phyloP scores from a whole-genome alignment of 2,329 filamentous ascomycete species.

The Colletotrichum sp. region DNA sequence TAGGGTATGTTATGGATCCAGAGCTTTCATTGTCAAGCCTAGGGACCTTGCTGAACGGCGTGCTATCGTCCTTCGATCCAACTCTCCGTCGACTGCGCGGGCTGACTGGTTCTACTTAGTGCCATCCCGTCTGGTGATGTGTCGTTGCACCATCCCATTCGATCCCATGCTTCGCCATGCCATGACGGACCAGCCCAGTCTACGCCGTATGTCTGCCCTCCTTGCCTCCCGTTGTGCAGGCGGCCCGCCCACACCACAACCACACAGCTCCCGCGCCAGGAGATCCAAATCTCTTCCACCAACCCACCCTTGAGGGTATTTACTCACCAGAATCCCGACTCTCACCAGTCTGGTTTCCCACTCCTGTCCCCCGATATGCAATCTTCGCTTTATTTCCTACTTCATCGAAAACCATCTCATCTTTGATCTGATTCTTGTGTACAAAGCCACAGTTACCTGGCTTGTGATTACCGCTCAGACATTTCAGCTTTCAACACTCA shows the following conservation, averaged over 20 bases:
- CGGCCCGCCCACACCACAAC: constrained; percentile 15
- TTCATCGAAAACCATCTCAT: neutral
- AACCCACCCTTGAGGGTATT: neutral
- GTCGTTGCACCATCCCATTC: neutral
- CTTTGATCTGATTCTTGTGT: neutral
- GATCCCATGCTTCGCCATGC: neutral
- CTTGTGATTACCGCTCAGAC: neutral
- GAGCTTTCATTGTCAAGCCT: neutral
- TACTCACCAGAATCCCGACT: neutral
- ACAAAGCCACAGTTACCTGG: neutral
- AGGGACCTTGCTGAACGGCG: neutral
- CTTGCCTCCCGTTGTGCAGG: neutral
- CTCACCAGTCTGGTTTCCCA: neutral
- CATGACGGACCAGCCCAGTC: neutral
- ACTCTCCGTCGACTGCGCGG: neutral
- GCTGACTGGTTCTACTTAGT: neutral
- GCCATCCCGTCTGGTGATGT: neutral
- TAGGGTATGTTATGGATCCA: neutral
- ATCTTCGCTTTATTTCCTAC: neutral
- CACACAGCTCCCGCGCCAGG: constrained; percentile 10
- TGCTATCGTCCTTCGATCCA: neutral
- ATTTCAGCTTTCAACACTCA: neutral
- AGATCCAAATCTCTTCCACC: constrained; percentile 9
- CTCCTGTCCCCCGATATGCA: neutral
- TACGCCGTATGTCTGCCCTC: neutral